Evolutionary conservation across 2,329 filamentous ascomycete genomes (phyloP), one percentile per base, ranked within the genome.

Genomic region (Talaromyces piceae): DNA sequence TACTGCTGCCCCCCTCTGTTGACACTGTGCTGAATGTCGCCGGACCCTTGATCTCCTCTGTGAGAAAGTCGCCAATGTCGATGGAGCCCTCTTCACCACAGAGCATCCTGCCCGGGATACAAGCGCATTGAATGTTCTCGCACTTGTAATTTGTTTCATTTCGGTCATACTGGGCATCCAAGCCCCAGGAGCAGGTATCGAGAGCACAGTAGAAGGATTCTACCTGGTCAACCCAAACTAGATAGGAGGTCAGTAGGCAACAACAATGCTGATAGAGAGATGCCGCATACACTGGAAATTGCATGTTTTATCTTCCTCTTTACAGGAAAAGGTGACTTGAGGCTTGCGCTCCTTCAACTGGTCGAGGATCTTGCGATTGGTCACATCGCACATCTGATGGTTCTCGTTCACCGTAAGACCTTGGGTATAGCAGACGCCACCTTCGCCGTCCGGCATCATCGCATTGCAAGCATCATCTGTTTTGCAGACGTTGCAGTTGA

Each of bases 131-230:
- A 61, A 96, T 85, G 55, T 89, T 83, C 41, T 91, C 79, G 70
- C 93, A 98, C 58, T 81, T 79, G 72, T 97, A 97, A 47, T 77
- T 79, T 2, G 91, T 97, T 50, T 80, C 83, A 70, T 98, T 98
- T 61, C 81, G 80, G 48, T 80, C 74, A 28, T 84, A 79, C 50
- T 81, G 78, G 54, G 84, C 84, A 52, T 87, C 79, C 65, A 86
- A 82, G 47, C 72, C 78, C 61, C 88, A 93, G 13, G 80, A 71
- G 73, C 93, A 98, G 13, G 84, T 85, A 62, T 88, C 82, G 53
- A 98, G 76, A 56, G 86, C 84, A 73, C 94, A 98, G 70, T 95
- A 98, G 75, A 98, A 98, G 1, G 93, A 97, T 71, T 98, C 93
- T 56, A 81, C 77, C 59, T 91, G 81, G 60, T 94, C 91, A 45